phyloP scores from a whole-genome alignment of 805 yeast genomes.

The Sungouiella thailandica region DNA sequence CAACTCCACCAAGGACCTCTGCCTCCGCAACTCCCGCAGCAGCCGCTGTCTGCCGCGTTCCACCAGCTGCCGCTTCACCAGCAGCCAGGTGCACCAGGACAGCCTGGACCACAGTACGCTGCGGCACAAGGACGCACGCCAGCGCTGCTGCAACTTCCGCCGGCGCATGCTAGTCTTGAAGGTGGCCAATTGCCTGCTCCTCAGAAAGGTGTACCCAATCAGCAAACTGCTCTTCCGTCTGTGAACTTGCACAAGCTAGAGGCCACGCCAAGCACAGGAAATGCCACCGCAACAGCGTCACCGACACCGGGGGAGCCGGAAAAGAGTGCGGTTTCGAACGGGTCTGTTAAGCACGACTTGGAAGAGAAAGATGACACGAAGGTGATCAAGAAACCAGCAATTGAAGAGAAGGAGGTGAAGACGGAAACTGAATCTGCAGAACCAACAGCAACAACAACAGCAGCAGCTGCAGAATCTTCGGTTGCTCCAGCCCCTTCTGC shows the following conservation, averaged over 20 bases:
- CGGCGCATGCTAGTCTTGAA: constrained; percentile 4
- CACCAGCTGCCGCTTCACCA: constrained; percentile 10
- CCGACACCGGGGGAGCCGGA: not conserved
- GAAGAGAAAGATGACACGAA: constrained; percentile 34
- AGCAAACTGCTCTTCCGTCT: constrained; percentile 1
- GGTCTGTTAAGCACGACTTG: constrained; percentile 30
- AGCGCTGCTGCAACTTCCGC: constrained; percentile 4
- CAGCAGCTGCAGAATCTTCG: not conserved
- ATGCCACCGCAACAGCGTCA: not conserved
- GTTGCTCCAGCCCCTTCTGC: constrained; percentile 3
- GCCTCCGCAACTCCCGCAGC: constrained; percentile 12
- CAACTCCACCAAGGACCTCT: constrained; percentile 11
- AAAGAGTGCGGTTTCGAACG: constrained; percentile 6
- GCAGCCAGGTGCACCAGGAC: constrained; percentile 1
- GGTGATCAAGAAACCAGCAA: constrained; percentile 18
- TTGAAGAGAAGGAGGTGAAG: constrained; percentile 5
- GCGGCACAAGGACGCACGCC: not conserved
- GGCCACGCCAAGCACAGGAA: not conserved
- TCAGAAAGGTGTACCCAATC: constrained; percentile 2
- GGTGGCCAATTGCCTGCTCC: constrained; percentile 3
- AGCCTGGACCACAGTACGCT: constrained; percentile 1
- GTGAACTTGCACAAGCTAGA: not conserved
- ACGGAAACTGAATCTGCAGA: too few relatives aligned
- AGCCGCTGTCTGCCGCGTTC: not conserved
- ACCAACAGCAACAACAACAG: too few relatives aligned